Base-by-base conservation (phyloP, 1,284 basidiomycete genomes). In the Nidula niveotomentosa region DNA sequence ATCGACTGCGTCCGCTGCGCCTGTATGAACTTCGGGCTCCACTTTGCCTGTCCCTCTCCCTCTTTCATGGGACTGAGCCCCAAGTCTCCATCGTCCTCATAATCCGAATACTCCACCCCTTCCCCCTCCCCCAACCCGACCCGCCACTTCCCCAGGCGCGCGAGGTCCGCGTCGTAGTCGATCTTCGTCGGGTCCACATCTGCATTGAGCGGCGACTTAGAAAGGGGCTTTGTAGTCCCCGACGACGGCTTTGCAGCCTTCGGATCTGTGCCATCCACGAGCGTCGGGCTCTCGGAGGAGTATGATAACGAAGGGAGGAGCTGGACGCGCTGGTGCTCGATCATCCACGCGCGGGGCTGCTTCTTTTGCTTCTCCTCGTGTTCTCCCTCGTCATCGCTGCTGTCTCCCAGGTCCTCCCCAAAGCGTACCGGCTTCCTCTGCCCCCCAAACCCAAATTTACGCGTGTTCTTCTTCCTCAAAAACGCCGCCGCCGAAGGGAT, bases 11-110 rank as follows among this genome's bases (percentile, higher is more conserved):
- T 58, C 18, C 60, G 60, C 56, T 71, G 67, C n/a, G 68, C 65
- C 36, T 67, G 64, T 57, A 76, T 56, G 57, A 76, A 72, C 30
- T 57, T 65, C 4, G 73, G 69, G 50, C 59, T 68, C 72, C 69
- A 65, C 13, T 13, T 51, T 33, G 36, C 61, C 53, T 17, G 44
- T 53, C 30, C 49, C 52, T 46, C 43, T 41, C 58, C 36, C n/a
- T 49, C 39, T 43, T 55, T 34, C 55, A 33, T 37, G 56, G 48
- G 52, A 44, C 49, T 34, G 54, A 57, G 35, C 8, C 55, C 34
- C 18, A 58, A 30, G 30, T 30, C 43, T 33, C 64, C 58, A 41
- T 69, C 66, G 18, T 69, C 69, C 48, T 73, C 71, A 37, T 66
- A 64, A 51, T 72, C 70, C 18, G 69, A 70, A 51, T 71, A 72